A percentile compares a stretch with the other conserved stretches of the same genome.
Evolutionary conservation across 306 rosid species (phyloP).

Genomic region (Prunus campanulata): DNA sequence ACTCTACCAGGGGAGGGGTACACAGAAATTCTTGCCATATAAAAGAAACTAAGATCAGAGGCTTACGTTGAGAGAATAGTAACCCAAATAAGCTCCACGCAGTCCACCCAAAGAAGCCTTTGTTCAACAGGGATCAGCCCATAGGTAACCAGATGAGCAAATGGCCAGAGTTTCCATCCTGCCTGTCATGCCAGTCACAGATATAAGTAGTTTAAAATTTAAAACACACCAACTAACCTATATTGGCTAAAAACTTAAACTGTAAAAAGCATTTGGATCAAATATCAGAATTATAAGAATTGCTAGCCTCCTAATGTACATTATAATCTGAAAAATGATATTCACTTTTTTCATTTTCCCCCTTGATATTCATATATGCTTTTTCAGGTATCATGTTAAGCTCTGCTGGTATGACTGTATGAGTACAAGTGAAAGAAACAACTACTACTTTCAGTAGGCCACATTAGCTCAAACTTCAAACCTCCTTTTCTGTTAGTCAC

Average conservation of each 20-base stretch:
- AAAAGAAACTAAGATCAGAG: conserved; percentile 14
- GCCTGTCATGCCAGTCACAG: conserved; percentile 53
- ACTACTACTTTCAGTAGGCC: neutral
- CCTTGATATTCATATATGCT: neutral
- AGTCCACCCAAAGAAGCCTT: conserved; percentile 98
- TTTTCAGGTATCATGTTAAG: neutral
- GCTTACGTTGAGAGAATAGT: conserved; percentile 95
- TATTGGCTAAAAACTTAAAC: neutral
- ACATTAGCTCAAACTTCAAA: neutral
- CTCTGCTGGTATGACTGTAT: neutral
- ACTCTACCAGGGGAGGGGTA: neutral
- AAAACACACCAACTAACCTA: neutral
- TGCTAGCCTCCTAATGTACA: neutral
- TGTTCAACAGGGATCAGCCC: conserved; percentile 89
- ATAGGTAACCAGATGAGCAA: conserved; percentile 94
- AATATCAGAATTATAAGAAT: neutral
- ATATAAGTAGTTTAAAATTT: neutral
- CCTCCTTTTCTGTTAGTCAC: neutral
- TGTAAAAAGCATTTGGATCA: neutral
- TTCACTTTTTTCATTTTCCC: neutral
- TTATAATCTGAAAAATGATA: neutral
- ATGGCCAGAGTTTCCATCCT: conserved; percentile 99
- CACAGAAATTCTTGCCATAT: conserved; percentile 10
- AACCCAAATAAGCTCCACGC: conserved; percentile 96
- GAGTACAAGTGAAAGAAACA: neutral